Evolutionary conservation across 1,284 basidiomycete species (phyloP), one percentile per base, ranked within the genome.

Genomic region (Apiotrichum porosum): DNA sequence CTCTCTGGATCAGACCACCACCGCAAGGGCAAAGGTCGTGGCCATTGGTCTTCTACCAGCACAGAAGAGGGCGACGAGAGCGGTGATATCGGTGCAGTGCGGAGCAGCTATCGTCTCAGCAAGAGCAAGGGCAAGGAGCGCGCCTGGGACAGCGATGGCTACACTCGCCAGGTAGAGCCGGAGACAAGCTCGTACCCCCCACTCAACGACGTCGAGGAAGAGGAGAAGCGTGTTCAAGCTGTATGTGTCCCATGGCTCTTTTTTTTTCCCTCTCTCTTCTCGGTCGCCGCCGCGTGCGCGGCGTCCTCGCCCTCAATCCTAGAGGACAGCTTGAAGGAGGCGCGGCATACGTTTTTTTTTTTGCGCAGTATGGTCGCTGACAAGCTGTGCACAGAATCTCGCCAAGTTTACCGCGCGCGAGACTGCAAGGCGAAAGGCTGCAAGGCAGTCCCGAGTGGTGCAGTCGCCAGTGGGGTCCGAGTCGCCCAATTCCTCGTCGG

Each of bases 381-480:
- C 26, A 6, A 6, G 26, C 26, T 28, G 8, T 12, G n/a, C 35
- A 13, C 51, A 74, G 71, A 68, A 71, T 44, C 63, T 74, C 28
- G 65, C 72, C 15, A 58, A 58, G 32, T 65, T 71, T 40, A 63
- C 71, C 18, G 71, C 71, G 1, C 55, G 62, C 19, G 69, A 74
- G 49, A 57, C 58, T 43, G 72, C 71, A 1, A 56, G 64, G 4
- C 55, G 71, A 18, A 58, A 65, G 39, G 71, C 71, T 2, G 63
- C 63, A 2, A 51, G 69, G 23, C 43, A 60, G 22, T 69, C 67
- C 10, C 51, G 59, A n/a, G 35, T 57, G 30, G 19, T 66, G 2
- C 56, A 58, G n/a, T 17, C 60, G 3, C 53, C 60, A 0, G 51
- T 55, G 9, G 44, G 23, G 13, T 42, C 50, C n/a, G 37, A 28